These are phyloP conservation scores for Fusarium sp. DNA, from an alignment of 2,329 filamentous ascomycete genomes.

Conservation along the genomic window DNA sequence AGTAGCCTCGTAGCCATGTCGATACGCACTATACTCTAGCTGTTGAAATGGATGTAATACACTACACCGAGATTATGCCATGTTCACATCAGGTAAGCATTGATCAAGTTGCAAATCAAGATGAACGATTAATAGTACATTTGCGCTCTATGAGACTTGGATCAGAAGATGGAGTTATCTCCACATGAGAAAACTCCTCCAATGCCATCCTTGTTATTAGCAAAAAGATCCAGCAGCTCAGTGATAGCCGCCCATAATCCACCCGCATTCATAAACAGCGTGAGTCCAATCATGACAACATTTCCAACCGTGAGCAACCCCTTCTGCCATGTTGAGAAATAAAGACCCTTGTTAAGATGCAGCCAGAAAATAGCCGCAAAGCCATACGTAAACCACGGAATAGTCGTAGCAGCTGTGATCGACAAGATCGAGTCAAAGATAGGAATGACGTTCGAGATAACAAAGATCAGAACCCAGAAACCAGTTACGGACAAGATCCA, in stretches of 20 bases:
- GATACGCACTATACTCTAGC: background rate
- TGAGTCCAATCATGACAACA: slow-evolving; percentile 30
- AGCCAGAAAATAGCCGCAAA: slow-evolving; percentile 45
- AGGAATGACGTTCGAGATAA: slow-evolving; percentile 46
- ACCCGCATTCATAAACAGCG: slow-evolving; percentile 43
- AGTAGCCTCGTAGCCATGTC: fast-evolving
- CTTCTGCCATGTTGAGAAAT: slow-evolving; percentile 40
- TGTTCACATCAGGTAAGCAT: background rate
- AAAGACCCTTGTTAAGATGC: slow-evolving; percentile 32
- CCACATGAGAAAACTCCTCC: slow-evolving; percentile 41
- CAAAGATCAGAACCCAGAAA: slow-evolving; percentile 45
- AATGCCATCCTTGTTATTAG: slow-evolving; percentile 15
- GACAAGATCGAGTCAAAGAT: slow-evolving; percentile 47
- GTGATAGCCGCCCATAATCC: slow-evolving; percentile 44
- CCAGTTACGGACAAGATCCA: slow-evolving; percentile 39
- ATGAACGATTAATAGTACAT: background rate
- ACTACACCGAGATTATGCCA: fast-evolving
- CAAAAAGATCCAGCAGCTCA: slow-evolving; percentile 38
- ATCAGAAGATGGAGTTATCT: slow-evolving; percentile 37
- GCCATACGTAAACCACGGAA: slow-evolving; percentile 46
- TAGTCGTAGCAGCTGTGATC: slow-evolving; percentile 42
- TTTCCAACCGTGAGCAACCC: slow-evolving; percentile 34
- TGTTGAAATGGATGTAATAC: fast-evolving
- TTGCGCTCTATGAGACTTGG: fast-evolving
- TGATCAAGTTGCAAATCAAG: fast-evolving